These are phyloP conservation scores for Cynara cardunculus DNA, from an alignment of 129 eudicot genomes.

Conservation along the genomic window DNA sequence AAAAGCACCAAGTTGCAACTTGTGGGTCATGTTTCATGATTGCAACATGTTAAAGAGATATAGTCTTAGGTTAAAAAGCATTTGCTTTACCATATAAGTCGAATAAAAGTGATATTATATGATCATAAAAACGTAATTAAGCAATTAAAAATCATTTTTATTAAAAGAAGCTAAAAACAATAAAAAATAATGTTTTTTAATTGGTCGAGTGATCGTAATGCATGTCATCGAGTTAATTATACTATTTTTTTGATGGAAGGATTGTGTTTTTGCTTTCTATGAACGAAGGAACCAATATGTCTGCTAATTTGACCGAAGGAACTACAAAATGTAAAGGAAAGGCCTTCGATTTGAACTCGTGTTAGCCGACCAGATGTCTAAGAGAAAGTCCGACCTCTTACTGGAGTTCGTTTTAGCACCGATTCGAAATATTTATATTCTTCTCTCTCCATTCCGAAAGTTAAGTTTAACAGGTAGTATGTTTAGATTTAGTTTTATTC, in stretches of 20 bases:
- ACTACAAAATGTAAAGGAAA: no score
- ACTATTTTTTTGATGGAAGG: not conserved
- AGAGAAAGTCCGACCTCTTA: no score
- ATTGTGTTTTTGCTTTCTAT: not conserved
- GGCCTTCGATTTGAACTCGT: not conserved
- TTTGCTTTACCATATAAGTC: not conserved
- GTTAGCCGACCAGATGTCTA: not conserved
- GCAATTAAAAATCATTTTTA: not conserved
- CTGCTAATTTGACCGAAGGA: no score
- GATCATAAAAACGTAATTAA: no score
- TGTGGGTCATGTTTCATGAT: not conserved
- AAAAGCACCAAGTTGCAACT: not conserved
- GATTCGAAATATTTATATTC: not conserved
- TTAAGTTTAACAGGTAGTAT: no score
- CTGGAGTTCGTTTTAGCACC: not conserved
- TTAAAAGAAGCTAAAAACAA: not conserved
- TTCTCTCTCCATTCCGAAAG: no score
- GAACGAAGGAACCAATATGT: not conserved
- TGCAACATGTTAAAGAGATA: not conserved
- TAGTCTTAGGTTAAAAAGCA: not conserved
- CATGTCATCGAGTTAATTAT: no score
- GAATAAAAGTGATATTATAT: no score
- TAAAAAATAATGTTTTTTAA: no score
- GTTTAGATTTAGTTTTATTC: no score
- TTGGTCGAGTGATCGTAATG: no score